phyloP scores from a whole-genome alignment of 2,329 filamentous ascomycete species.

The Xylariaceae sp. region DNA sequence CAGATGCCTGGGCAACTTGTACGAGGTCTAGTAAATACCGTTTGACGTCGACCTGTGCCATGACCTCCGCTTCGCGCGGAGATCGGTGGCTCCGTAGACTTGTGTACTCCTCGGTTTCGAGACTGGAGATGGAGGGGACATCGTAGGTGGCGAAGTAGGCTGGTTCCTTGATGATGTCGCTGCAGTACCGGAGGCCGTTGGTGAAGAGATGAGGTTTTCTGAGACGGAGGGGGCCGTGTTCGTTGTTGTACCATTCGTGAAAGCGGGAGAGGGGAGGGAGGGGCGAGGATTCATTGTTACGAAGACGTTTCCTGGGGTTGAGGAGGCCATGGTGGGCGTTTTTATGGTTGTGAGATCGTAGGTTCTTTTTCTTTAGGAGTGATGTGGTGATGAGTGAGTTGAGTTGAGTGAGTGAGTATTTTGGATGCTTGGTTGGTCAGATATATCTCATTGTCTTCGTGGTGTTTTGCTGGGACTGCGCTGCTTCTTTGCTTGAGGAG shows the following conservation, averaged over 20 bases:
- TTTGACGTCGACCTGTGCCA: conserved; percentile 57
- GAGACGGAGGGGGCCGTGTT: conserved; percentile 77
- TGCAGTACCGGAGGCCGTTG: conserved; percentile 75
- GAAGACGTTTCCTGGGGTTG: conserved; percentile 65
- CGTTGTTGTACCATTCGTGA: conserved; percentile 92
- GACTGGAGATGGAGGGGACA: conserved; percentile 64
- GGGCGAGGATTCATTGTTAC: conserved; percentile 79
- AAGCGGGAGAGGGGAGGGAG: conserved; percentile 61
- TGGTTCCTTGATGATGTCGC: conserved; percentile 56
- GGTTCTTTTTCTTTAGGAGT: too few relatives aligned
- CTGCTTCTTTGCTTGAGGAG: too few relatives aligned
- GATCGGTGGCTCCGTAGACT: conserved; percentile 55
- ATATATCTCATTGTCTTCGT: too few relatives aligned
- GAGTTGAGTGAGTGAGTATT: too few relatives aligned
- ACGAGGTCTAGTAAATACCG: conserved; percentile 66
- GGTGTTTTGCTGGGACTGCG: too few relatives aligned
- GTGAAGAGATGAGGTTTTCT: conserved; percentile 66
- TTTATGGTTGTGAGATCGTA: too few relatives aligned
- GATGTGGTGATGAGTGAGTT: too few relatives aligned
- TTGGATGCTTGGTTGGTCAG: too few relatives aligned
- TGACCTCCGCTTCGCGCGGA: conserved; percentile 47
- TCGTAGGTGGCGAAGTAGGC: conserved; percentile 79
- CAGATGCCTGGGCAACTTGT: conserved; percentile 46
- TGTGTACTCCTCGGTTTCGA: conserved; percentile 66
- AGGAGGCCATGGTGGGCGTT: conserved; percentile 37